Evolutionary conservation across 768 basidiomycete genomes (phyloP).

Genomic region (Amanita pseudoporphyria): DNA sequence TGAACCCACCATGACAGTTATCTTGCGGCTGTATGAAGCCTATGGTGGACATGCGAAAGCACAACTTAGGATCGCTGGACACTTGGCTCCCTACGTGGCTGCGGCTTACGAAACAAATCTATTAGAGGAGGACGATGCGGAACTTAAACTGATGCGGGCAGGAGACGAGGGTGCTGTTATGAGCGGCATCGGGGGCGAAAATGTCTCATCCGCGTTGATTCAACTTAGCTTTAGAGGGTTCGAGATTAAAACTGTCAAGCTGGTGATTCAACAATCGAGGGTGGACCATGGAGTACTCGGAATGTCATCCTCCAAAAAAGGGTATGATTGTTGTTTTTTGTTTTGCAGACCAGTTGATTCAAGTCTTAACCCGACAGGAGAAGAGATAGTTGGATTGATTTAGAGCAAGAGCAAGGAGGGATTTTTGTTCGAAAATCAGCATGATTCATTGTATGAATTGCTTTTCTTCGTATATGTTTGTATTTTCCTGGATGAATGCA

Average conservation of each 20-base stretch:
- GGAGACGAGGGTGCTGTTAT: constrained; percentile 16
- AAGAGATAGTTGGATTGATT: constrained; percentile 6
- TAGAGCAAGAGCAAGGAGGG: constrained; percentile 6
- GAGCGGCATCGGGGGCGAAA: constrained; percentile 11
- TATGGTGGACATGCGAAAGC: constrained; percentile 81
- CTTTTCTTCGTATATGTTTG: no score
- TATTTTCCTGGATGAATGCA: no score
- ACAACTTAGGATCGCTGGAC: constrained; percentile 42
- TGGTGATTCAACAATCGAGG: constrained; percentile 26
- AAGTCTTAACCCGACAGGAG: not conserved
- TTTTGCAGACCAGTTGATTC: not conserved
- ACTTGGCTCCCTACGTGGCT: constrained; percentile 34
- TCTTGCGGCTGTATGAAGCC: constrained; percentile 89
- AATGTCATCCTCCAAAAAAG: constrained; percentile 3
- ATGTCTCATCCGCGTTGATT: constrained; percentile 16
- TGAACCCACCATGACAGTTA: constrained; percentile 39
- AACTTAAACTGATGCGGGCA: constrained; percentile 27
- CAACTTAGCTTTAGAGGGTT: constrained; percentile 74
- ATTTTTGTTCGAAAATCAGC: not conserved
- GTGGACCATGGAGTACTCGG: constrained; percentile 6
- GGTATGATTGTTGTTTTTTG: not conserved
- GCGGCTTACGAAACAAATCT: constrained; percentile 71
- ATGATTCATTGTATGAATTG: not conserved
- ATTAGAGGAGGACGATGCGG: constrained; percentile 65
- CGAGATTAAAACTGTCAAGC: constrained; percentile 83